phyloP scores from a whole-genome alignment of 2,329 filamentous ascomycete genomes.

The Gnomoniopsis sp. region DNA sequence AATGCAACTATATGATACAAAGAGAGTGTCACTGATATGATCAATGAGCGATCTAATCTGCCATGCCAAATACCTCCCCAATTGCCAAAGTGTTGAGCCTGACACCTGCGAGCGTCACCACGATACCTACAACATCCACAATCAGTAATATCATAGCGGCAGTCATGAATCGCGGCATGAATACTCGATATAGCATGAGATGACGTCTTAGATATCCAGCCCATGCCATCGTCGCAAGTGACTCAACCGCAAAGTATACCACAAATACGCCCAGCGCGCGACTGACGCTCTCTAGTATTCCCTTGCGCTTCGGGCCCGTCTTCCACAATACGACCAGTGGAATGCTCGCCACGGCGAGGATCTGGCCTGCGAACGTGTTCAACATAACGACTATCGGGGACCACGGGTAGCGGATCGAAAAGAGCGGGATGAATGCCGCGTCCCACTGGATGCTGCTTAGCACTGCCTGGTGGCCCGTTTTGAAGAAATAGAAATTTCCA shows the following conservation, averaged over 20 bases:
- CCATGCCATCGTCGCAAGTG: slow-evolving; percentile 84
- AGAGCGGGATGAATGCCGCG: slow-evolving; percentile 83
- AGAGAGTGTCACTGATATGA: no score
- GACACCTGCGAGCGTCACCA: slow-evolving; percentile 70
- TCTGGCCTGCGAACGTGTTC: slow-evolving; percentile 88
- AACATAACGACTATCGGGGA: slow-evolving; percentile 75
- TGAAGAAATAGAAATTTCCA: slow-evolving; percentile 94
- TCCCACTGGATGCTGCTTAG: slow-evolving; percentile 94
- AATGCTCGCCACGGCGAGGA: slow-evolving; percentile 74
- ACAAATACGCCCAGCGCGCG: slow-evolving; percentile 72
- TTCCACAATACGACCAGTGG: slow-evolving; percentile 89
- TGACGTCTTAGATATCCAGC: slow-evolving; percentile 84
- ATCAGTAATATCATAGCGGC: slow-evolving; percentile 68
- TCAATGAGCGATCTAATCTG: slow-evolving; percentile 33
- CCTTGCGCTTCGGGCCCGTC: slow-evolving; percentile 68
- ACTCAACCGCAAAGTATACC: slow-evolving; percentile 78
- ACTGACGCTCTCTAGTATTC: slow-evolving; percentile 66
- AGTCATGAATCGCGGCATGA: slow-evolving; percentile 86
- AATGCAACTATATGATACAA: no score
- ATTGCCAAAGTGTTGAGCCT: slow-evolving; percentile 76
- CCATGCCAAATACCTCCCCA: slow-evolving; percentile 85
- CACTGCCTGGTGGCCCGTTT: slow-evolving; percentile 91
- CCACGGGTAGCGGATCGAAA: slow-evolving; percentile 83
- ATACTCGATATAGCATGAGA: slow-evolving; percentile 95
- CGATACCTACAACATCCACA: slow-evolving; percentile 71